These are phyloP conservation scores for Sporothrix mexicana DNA, from an alignment of 2,329 filamentous ascomycete species.

Conservation along the genomic window DNA sequence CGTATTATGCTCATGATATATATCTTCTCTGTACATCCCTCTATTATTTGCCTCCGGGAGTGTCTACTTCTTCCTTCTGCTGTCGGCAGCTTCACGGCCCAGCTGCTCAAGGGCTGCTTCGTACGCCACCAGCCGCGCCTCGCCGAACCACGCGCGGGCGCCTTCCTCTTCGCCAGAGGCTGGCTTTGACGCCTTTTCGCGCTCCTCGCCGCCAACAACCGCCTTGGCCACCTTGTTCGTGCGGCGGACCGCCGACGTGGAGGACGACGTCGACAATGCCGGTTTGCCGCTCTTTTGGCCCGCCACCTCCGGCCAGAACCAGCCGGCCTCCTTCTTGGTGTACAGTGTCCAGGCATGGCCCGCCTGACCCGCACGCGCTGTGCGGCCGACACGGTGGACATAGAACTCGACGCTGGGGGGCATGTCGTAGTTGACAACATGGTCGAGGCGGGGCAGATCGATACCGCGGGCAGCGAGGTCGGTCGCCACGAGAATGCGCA, in stretches of 20 bases:
- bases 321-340: conserved; percentile 79
- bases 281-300: conserved; percentile 46
- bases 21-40: neutral
- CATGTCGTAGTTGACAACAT: conserved; percentile 94
- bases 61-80: conserved; percentile 37
- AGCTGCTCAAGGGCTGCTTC: conserved; percentile 66
- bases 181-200: conserved; percentile 29
- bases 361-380: conserved; percentile 76
- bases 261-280: neutral
- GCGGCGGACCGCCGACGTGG: conserved; percentile 48
- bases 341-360: conserved; percentile 89
- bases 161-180: conserved; percentile 45
- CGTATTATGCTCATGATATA: conserved; percentile 11
- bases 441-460: conserved; percentile 77
- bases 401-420: conserved; percentile 82
- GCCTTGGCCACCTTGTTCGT: conserved; percentile 55
- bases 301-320: conserved; percentile 89
- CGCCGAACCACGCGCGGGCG: conserved; percentile 47
- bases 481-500: conserved; percentile 83
- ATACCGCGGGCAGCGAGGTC: conserved; percentile 93
- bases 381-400: conserved; percentile 89
- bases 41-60: neutral
- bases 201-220: conserved; percentile 43
- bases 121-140: conserved; percentile 55
- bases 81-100: conserved; percentile 62